Evolutionary conservation across 768 basidiomycete genomes (phyloP).

Genomic region (Russula compacta): DNA sequence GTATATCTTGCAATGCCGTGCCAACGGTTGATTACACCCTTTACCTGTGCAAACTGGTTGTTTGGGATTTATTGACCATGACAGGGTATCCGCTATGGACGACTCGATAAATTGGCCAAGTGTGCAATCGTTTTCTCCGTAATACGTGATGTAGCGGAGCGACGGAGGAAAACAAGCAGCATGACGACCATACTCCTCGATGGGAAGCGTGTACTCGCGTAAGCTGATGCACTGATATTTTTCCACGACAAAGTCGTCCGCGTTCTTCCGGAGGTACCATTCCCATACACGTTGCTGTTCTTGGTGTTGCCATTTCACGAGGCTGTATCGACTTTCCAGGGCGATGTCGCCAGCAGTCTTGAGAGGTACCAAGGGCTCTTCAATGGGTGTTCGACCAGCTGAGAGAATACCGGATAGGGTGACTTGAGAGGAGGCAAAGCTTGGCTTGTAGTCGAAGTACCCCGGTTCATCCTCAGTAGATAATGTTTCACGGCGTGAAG

Average conservation of each 20-base stretch:
- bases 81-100: constrained; percentile 56
- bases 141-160: constrained; percentile 73
- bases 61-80: constrained; percentile 61
- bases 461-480: constrained; percentile 23
- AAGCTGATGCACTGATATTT: constrained; percentile 87
- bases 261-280: constrained; percentile 85
- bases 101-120: constrained; percentile 90
- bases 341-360: constrained; percentile 64
- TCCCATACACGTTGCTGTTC: constrained; percentile 90
- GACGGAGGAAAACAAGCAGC: constrained; percentile 72
- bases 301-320: constrained; percentile 71
- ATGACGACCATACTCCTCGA: constrained; percentile 53
- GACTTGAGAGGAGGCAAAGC: constrained; percentile 24
- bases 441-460: constrained; percentile 37
- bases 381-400: constrained; percentile 27
- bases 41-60: constrained; percentile 70
- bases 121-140: constrained; percentile 87
- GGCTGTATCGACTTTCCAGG: constrained; percentile 60
- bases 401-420: constrained; percentile 21
- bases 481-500: constrained; percentile 28
- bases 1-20: constrained; percentile 82
- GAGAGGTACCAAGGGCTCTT: constrained; percentile 37
- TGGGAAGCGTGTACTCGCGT: constrained; percentile 72
- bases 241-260: constrained; percentile 81
- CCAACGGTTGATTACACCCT: constrained; percentile 70